Evolutionary conservation across 768 basidiomycete genomes (phyloP).

Genomic region (Phanerochaete sordida): DNA sequence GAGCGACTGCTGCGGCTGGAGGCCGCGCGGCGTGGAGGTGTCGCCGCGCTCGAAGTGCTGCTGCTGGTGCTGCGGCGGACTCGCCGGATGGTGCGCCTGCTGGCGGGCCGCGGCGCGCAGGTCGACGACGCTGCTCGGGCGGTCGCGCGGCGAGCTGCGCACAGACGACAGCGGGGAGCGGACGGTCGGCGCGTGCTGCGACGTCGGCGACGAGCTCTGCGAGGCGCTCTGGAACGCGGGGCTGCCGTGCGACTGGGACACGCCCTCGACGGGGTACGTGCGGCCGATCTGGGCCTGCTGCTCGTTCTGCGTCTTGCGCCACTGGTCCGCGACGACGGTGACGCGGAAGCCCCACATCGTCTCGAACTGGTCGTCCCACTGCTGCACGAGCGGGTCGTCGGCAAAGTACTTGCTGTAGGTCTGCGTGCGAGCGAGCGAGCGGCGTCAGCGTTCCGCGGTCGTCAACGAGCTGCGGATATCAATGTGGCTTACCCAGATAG

Average conservation of each 20-base stretch:
- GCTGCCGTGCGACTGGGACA: constrained; percentile 5
- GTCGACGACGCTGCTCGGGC: background rate
- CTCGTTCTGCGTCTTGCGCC: constrained; percentile 23
- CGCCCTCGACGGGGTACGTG: constrained; percentile 12
- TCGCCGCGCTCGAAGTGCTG: background rate
- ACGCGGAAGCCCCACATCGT: constrained; percentile 57
- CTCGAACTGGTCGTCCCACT: constrained; percentile 62
- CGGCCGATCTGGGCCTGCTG: constrained; percentile 17
- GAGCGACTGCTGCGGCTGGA: constrained; percentile 36
- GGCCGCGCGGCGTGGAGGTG: background rate
- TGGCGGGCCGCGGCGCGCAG: background rate
- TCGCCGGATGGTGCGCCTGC: background rate
- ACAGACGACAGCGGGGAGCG: constrained; percentile 5
- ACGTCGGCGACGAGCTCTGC: background rate
- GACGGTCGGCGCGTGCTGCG: background rate
- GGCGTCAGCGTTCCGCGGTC: background rate
- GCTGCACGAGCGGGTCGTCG: constrained; percentile 51
- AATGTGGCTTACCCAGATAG: constrained; percentile 54
- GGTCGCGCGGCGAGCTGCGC: constrained; percentile 15
- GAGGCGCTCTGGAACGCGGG: constrained; percentile 10
- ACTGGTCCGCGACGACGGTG: constrained; percentile 25
- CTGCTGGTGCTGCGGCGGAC: background rate
- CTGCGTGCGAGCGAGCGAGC: constrained; percentile 34
- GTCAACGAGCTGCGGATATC: constrained; percentile 10
- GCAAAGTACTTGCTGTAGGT: constrained; percentile 63